Evolutionary conservation across 2,329 filamentous ascomycete species (phyloP).

Genomic region (Calonectria pteridis): DNA sequence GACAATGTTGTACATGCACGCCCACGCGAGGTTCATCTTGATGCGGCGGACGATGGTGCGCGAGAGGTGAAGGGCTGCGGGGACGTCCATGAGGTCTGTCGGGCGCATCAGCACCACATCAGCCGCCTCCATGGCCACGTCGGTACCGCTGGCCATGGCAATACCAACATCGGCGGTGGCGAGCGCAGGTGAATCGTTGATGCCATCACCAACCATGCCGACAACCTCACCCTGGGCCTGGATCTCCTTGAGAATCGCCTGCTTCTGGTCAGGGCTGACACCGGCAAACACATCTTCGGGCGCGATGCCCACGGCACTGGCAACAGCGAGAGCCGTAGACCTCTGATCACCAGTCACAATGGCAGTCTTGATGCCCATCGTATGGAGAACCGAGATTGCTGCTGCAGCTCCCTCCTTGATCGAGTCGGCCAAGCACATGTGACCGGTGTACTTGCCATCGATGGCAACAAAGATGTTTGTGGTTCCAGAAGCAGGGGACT

Average conservation of each 20-base stretch:
- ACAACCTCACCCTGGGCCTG: slow-evolving; percentile 82
- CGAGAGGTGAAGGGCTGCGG: slow-evolving; percentile 84
- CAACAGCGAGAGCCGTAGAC: slow-evolving; percentile 86
- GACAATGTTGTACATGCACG: slow-evolving; percentile 91
- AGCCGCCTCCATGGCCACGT: slow-evolving; percentile 97
- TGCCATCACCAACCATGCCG: slow-evolving; percentile 98
- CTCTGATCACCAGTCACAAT: slow-evolving; percentile 95
- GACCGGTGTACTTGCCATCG: slow-evolving; percentile 83
- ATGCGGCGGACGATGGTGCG: slow-evolving; percentile 91
- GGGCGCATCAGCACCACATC: slow-evolving; percentile 96
- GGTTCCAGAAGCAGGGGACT: slow-evolving; percentile 71
- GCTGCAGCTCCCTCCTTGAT: slow-evolving; percentile 90
- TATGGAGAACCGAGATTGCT: slow-evolving; percentile 83
- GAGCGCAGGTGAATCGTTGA: slow-evolving; percentile 97
- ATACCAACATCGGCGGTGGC: slow-evolving; percentile 95
- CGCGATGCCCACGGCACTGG: slow-evolving; percentile 83
- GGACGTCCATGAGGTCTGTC: slow-evolving; percentile 92
- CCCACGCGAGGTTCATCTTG: slow-evolving; percentile 93
- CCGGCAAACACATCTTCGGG: slow-evolving; percentile 82
- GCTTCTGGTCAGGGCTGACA: slow-evolving; percentile 93
- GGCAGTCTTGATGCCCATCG: slow-evolving; percentile 87
- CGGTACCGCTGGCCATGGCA: slow-evolving; percentile 90
- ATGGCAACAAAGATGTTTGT: slow-evolving; percentile 95
- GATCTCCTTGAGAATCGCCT: slow-evolving; percentile 82
- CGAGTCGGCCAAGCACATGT: slow-evolving; percentile 87